These are phyloP conservation scores for Didymella pinodella DNA, from an alignment of 2,329 filamentous ascomycete genomes.

Conservation along the genomic window DNA sequence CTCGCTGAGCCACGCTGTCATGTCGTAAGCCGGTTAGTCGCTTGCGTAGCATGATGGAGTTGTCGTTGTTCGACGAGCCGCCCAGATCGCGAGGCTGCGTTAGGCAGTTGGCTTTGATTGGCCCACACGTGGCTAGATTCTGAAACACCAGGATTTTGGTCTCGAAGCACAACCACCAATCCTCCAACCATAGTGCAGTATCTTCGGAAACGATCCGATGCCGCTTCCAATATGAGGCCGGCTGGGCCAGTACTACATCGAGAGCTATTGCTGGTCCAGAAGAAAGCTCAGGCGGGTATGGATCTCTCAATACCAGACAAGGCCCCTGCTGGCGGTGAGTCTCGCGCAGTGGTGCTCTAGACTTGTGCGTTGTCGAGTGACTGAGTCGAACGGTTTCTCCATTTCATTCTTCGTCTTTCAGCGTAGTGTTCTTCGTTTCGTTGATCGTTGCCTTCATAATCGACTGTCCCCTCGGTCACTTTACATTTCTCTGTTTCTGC, in stretches of 20 bases:
- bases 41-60: slow-evolving; percentile 15
- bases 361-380: slow-evolving; percentile 38
- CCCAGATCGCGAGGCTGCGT: slow-evolving; percentile 24
- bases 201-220: slow-evolving; percentile 30
- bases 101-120: slow-evolving; percentile 30
- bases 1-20: slow-evolving; percentile 21
- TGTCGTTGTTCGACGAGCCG: slow-evolving; percentile 33
- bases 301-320: slow-evolving; percentile 49
- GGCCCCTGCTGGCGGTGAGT: slow-evolving; percentile 37
- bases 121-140: slow-evolving; percentile 18
- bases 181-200: slow-evolving; percentile 30
- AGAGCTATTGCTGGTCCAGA: slow-evolving; percentile 46
- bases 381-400: slow-evolving; percentile 35
- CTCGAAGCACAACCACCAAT: slow-evolving; percentile 41
- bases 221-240: slow-evolving; percentile 38
- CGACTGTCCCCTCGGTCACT: slow-evolving; percentile 30
- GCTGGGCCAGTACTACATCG: slow-evolving; percentile 44
- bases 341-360: slow-evolving; percentile 32
- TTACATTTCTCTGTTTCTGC: slow-evolving; percentile 32
- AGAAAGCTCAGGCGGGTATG: slow-evolving; percentile 50
- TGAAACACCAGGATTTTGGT: slow-evolving; percentile 37
- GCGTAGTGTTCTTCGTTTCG: slow-evolving; percentile 31
- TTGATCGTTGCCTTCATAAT: slow-evolving; percentile 48
- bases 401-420: slow-evolving; percentile 33
- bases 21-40: slow-evolving; percentile 18